phyloP scores from a whole-genome alignment of 2,329 filamentous ascomycete genomes.

The Exserohilum turcica region DNA sequence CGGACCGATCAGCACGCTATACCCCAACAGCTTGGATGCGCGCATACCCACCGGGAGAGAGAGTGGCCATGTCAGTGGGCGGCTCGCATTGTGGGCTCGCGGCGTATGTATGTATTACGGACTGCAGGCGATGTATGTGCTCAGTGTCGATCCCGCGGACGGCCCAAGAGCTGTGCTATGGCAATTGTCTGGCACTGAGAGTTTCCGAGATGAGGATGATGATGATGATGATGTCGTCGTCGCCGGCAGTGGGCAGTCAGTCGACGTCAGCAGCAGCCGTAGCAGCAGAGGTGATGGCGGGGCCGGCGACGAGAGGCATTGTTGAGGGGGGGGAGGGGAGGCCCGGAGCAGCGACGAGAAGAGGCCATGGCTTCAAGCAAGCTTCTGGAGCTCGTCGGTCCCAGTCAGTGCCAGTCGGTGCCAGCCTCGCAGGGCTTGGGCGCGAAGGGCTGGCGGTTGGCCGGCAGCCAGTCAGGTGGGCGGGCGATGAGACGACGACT shows the following conservation, averaged over 20 bases:
- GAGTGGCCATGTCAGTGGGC: conserved; percentile 30
- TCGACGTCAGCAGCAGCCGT: not conserved
- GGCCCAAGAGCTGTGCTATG: too few relatives aligned
- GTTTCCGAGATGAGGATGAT: too few relatives aligned
- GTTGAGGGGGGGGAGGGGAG: not conserved
- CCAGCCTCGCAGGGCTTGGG: not conserved
- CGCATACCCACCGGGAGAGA: conserved; percentile 32
- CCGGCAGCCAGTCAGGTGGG: not conserved
- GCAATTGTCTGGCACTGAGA: too few relatives aligned
- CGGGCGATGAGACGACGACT: not conserved
- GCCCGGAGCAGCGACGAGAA: too few relatives aligned
- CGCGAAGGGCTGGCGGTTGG: not conserved
- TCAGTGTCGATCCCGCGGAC: conserved; percentile 2
- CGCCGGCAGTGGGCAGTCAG: not conserved
- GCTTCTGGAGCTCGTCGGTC: not conserved
- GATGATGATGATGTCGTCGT: too few relatives aligned
- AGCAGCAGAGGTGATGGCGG: not conserved
- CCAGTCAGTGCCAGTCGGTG: too few relatives aligned
- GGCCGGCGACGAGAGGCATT: not conserved
- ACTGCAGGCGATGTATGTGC: too few relatives aligned
- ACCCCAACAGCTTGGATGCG: conserved; percentile 10
- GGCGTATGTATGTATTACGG: too few relatives aligned
- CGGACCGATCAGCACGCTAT: conserved; percentile 29
- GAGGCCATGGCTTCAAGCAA: not conserved
- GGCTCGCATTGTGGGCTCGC: conserved; percentile 15